phyloP scores from a whole-genome alignment of 2,329 filamentous ascomycete genomes.

The Penicillium sp. region DNA sequence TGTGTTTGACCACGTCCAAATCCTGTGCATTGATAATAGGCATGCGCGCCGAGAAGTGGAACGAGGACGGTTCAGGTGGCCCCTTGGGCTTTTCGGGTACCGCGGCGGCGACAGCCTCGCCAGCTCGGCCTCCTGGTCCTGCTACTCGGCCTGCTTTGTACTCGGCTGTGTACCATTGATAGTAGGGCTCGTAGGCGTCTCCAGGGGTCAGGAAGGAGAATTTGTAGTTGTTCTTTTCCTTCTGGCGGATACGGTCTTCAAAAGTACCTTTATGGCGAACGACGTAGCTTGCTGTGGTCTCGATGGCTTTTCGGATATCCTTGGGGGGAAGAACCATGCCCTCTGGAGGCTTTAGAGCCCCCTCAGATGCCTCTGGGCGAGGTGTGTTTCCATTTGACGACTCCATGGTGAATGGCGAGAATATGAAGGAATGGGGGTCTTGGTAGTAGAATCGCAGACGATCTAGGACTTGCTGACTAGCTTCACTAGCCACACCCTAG shows the following conservation, averaged over 20 bases:
- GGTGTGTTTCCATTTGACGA: slow-evolving; percentile 41
- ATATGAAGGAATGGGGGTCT: slow-evolving; percentile 7
- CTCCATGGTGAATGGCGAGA: slow-evolving; percentile 36
- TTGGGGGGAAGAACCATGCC: slow-evolving; percentile 83
- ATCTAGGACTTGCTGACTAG: slow-evolving; percentile 6
- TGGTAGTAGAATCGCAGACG: slow-evolving; percentile 1
- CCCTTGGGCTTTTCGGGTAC: slow-evolving; percentile 70
- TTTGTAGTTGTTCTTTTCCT: slow-evolving; percentile 80
- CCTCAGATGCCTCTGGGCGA: slow-evolving; percentile 57
- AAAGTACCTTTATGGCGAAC: slow-evolving; percentile 66
- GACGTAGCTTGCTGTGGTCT: slow-evolving; percentile 94
- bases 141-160: slow-evolving; percentile 58
- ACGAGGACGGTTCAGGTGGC: slow-evolving; percentile 80
- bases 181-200: slow-evolving; percentile 86
- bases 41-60: slow-evolving; percentile 93
- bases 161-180: slow-evolving; percentile 62
- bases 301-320: slow-evolving; percentile 79
- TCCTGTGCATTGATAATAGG: slow-evolving; percentile 96
- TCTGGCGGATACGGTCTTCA: slow-evolving; percentile 81
- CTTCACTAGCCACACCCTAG: slow-evolving; percentile 1
- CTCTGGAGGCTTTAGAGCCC: slow-evolving; percentile 73
- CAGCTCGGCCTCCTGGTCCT: slow-evolving; percentile 63
- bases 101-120: slow-evolving; percentile 56
- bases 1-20: slow-evolving; percentile 70
- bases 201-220: slow-evolving; percentile 80